phyloP scores from a whole-genome alignment of 129 eudicot genomes.

The Pseudognaphalium luteoalbum region DNA sequence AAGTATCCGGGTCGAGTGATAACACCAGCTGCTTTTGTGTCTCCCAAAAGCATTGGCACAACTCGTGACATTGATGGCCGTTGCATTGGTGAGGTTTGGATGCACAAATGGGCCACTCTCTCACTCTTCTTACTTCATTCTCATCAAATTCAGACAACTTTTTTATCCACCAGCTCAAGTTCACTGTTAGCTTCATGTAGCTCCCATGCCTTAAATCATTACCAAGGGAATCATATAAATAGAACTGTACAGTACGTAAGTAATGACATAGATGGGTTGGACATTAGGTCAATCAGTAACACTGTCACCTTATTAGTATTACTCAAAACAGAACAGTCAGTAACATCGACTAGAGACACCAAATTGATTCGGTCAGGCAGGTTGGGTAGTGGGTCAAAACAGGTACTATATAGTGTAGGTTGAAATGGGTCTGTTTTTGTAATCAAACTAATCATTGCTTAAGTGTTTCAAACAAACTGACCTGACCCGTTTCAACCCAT shows the following conservation, averaged over 20 bases:
- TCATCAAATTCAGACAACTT: conserved; percentile 39
- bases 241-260: not conserved
- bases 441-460: no score
- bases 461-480: no score
- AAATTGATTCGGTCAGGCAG: no score
- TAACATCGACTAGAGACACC: not conserved
- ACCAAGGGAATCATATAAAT: not conserved
- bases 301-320: not conserved
- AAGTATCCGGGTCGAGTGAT: conserved; percentile 62
- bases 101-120: conserved; percentile 65
- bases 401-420: no score
- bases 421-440: no score
- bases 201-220: conserved; percentile 67
- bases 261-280: not conserved
- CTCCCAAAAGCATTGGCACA: conserved; percentile 80
- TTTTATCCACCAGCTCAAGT: conserved; percentile 63
- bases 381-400: no score
- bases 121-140: conserved; percentile 52
- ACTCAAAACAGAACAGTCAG: not conserved
- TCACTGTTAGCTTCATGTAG: conserved; percentile 51
- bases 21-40: conserved; percentile 45
- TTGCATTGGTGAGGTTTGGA: conserved; percentile 58
- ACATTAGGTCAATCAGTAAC: not conserved
- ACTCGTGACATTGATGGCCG: conserved; percentile 88
- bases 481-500: no score